These are phyloP conservation scores for Wallacemonas sp. DNA, from an alignment of 208 protist species.

Conservation along the genomic window DNA sequence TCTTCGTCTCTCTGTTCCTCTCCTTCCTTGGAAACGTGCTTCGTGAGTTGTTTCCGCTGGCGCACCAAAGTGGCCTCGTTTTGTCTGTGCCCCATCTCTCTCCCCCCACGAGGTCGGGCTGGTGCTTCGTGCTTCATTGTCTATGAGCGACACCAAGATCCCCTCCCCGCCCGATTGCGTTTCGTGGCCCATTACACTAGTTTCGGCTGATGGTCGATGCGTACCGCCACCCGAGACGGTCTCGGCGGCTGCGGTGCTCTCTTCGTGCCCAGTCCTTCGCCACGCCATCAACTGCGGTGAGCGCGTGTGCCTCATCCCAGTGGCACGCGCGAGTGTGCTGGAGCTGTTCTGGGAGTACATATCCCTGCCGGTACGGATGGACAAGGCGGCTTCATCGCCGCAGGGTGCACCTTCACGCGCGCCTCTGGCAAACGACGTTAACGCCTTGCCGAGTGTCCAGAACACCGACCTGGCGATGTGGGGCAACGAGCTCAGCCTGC, in stretches of 20 bases:
- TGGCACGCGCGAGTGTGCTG: constrained; percentile 14
- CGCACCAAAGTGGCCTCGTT: no score
- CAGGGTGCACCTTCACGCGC: background rate
- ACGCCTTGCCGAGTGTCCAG: no score
- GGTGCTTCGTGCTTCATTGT: no score
- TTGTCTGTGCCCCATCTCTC: no score
- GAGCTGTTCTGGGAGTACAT: background rate
- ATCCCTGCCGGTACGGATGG: no score
- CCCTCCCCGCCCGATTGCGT: background rate
- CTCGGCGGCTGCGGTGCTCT: constrained; percentile 9
- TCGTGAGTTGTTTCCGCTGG: no score
- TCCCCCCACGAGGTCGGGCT: no score
- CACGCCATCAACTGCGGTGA: constrained; percentile 37
- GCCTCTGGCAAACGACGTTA: background rate
- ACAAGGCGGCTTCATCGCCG: no score
- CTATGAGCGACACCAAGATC: background rate
- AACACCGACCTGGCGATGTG: background rate
- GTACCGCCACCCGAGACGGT: constrained; percentile 11
- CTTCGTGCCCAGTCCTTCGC: constrained; percentile 38
- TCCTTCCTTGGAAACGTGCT: no score
- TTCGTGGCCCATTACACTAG: constrained; percentile 25
- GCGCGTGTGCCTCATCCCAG: constrained; percentile 36
- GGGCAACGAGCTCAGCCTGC: constrained; percentile 2
- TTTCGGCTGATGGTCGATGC: constrained; percentile 21
- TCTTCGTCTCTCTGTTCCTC: no score